These are phyloP conservation scores for Suillus spraguei DNA, from an alignment of 768 basidiomycete genomes.

Conservation along the genomic window DNA sequence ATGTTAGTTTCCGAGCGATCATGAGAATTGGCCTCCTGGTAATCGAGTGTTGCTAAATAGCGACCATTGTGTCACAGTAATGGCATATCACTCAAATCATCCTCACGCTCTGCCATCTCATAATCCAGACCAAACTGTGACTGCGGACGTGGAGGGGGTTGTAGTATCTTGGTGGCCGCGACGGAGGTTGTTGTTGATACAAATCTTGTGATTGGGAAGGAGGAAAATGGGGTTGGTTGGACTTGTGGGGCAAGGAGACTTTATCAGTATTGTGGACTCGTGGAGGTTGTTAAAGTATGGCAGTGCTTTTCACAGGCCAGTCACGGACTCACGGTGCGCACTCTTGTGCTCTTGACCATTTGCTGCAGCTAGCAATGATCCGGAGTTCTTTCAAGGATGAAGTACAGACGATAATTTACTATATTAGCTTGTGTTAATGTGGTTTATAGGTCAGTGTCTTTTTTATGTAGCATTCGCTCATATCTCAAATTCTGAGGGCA, in stretches of 20 bases:
- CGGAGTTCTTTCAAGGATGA: too few relatives aligned
- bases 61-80: slow-evolving; percentile 49
- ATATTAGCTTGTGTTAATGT: too few relatives aligned
- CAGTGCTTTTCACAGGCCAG: slow-evolving; percentile 1
- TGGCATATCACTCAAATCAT: slow-evolving; percentile 65
- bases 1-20: slow-evolving; percentile 55
- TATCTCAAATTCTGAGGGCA: too few relatives aligned
- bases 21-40: slow-evolving; percentile 39
- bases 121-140: slow-evolving; percentile 22
- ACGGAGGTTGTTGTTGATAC: slow-evolving; percentile 32
- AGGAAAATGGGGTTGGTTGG: slow-evolving; percentile 19
- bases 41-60: slow-evolving; percentile 38
- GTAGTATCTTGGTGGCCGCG: slow-evolving; percentile 18
- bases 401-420: too few relatives aligned
- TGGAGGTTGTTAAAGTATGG: background rate
- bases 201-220: slow-evolving; percentile 24
- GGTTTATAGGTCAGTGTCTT: too few relatives aligned
- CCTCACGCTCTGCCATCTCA: slow-evolving; percentile 47
- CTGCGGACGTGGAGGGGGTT: slow-evolving; percentile 27
- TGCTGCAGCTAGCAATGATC: too few relatives aligned
- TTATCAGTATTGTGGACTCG: background rate
- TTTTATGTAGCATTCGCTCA: too few relatives aligned
- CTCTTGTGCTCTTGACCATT: too few relatives aligned
- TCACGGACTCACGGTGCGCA: too few relatives aligned
- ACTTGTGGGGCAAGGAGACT: slow-evolving; percentile 30